Evolutionary conservation across 1,284 basidiomycete genomes (phyloP), one percentile per base, ranked within the genome.

Genomic region (Ustilago nuda): DNA sequence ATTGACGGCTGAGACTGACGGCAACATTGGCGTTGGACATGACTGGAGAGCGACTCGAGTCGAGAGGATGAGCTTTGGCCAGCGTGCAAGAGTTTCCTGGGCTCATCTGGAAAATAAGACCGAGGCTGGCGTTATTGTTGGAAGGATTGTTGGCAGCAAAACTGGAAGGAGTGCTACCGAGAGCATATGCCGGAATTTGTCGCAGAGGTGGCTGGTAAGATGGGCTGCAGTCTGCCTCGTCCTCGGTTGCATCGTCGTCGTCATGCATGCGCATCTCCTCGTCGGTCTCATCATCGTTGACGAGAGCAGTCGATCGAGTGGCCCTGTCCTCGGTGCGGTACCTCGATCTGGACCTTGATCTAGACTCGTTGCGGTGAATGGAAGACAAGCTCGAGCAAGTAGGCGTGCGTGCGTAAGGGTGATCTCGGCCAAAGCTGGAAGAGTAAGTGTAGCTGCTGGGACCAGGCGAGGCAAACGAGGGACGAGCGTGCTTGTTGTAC

Each of bases 271-370:
- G 69, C 75, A 82, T 76, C 64, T 85, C 83, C 30, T 85, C 84
- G 61, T 84, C 83, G 9, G 83, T 84, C 68, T 81, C 83, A 13
- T 85, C 84, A 54, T 84, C 84, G 43, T 84, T 83, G 8, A 61
- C 66, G 23, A 43, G 50, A 13, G 58, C 54, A 23, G 46, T 48
- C 3, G 58, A 61, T 54, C 66, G 56, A n/a, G 53, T 48, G 4
- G 30, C 48, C 3, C 41, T 37, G 1, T 64, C 70, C 11, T 72
- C 66, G 27, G 52, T 51, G 48, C 63, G 63, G 41, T 73, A 60
- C 17, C 70, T 53, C 19, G 66, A 56, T 35, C 70, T 68, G 7
- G 71, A 73, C 43, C 67, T 65, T 4, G 71, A 70, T 23, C 71
- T 63, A 2, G 77, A 74, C 30, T 73, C 35, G 19, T 65, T 64